Conservation (phyloP, 768 basidiomycete species). For the Amanita molliuscula region DNA sequence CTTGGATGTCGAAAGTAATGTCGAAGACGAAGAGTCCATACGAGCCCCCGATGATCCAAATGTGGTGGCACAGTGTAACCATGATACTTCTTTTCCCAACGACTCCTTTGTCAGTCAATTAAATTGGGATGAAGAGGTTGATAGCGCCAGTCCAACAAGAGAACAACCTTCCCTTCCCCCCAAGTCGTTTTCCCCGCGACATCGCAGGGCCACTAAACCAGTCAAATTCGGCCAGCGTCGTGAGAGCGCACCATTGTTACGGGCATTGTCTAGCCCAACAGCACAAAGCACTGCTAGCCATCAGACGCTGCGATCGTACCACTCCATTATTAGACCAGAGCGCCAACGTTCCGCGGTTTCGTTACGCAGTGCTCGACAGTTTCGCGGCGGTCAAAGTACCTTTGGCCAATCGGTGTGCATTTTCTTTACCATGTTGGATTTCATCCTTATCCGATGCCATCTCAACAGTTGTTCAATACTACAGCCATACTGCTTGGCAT, state of each 20-base stretch:
- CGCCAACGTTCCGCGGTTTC: conserved; percentile 25
- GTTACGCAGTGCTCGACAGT: conserved; percentile 17
- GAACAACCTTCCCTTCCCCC: background rate
- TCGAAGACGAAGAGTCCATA: conserved; percentile 19
- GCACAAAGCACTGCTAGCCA: conserved; percentile 4
- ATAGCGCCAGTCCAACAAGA: background rate
- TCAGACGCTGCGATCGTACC: conserved; percentile 7
- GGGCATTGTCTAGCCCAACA: background rate
- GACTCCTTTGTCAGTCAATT: conserved; percentile 20
- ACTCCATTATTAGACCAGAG: conserved; percentile 10
- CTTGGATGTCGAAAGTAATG: conserved; percentile 27
- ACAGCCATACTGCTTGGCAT: conserved; percentile 82
- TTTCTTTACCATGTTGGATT: background rate
- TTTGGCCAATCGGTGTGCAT: conserved; percentile 59
- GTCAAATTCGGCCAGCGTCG: conserved; percentile 4
- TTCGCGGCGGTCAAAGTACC: conserved; percentile 49
- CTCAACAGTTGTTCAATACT: conserved; percentile 71
- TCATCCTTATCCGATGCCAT: conserved; percentile 3
- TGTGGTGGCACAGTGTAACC: background rate
- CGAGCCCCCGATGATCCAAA: conserved; percentile 11
- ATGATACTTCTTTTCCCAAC: conserved; percentile 7
- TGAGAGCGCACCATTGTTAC: conserved; percentile 31
- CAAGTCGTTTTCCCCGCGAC: background rate
- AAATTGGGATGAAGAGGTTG: conserved; percentile 23
- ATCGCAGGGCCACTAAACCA: background rate